Base-by-base conservation (phyloP, 768 basidiomycete genomes). In the Grammothele lineata region DNA sequence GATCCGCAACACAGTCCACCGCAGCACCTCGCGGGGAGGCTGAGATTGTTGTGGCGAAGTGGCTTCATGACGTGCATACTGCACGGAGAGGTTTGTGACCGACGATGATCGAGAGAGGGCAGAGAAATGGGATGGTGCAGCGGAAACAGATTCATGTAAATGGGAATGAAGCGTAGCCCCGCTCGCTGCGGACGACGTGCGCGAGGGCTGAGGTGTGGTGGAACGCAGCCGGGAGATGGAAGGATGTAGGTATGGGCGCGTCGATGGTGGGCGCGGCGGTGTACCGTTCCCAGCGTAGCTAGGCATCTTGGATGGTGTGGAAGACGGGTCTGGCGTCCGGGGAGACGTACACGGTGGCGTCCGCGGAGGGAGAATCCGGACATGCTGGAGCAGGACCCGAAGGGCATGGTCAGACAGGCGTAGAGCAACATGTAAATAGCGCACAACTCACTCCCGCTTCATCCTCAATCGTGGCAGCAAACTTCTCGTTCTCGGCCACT, bases 161-260 rank as follows among this genome's bases (percentile, higher is more conserved):
- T 74, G 72, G 0, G 76, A 71, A 45, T 71, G 71, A 18, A 72
- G 57, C 14, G 76, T 73, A 36, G 66, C 64, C 24, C 68, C 62
- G 46, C 73, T 74, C 23, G 34, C 67, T 68, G 37, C 71, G 14
- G 76, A 72, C 15, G 69, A 58, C 12, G 61, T 57, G 21, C 74
- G 71, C 22, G 70, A 64, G 4, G 71, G 63, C 21, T 72, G 74
- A 11, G 81, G 79, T 5, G 75, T 73, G 57, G 74, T 74, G 11
- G 90, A 88, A 35, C 88, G 85, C 34, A 89, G 76, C n/a, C 88
- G 77, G 23, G 88, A 92, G 5, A 88, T 76, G n/a, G 72, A 77
- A 3, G 85, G 85, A 56, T 86, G 82, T 17, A 88, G 62, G 61
- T 84, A 88, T 11, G 81, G 76, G 32, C 76, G 73, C 3, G 76